Conservation (phyloP, 495 filamentous ascomycete species). For the Penicillium flavigenum region DNA sequence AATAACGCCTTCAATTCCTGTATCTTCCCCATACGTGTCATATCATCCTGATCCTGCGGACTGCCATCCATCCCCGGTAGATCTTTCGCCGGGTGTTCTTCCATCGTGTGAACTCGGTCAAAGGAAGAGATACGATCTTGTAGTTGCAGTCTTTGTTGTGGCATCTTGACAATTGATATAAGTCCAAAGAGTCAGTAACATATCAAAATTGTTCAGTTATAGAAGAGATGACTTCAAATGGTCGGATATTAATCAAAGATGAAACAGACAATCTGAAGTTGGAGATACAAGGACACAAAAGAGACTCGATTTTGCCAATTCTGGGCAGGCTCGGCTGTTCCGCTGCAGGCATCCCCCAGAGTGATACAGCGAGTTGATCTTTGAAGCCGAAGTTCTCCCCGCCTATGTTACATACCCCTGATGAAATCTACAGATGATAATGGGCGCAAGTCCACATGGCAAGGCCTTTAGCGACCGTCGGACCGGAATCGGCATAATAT, state of each 20-base stretch:
- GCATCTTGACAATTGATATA: not conserved
- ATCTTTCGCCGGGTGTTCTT: not conserved
- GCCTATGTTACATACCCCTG: not conserved
- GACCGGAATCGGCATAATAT: not conserved
- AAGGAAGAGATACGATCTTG: not conserved
- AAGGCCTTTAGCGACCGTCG: not conserved
- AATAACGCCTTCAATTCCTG: slow-evolving; percentile 18
- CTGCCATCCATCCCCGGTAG: slow-evolving; percentile 1
- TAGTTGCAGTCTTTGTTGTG: too few relatives aligned
- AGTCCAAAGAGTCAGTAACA: too few relatives aligned
- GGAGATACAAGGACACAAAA: too few relatives aligned
- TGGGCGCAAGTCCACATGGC: not conserved
- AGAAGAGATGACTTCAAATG: too few relatives aligned
- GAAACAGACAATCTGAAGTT: not conserved
- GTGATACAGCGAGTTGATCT: not conserved
- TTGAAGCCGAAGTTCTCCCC: not conserved
- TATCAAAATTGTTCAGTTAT: too few relatives aligned
- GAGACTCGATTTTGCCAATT: not conserved
- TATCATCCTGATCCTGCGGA: slow-evolving; percentile 12
- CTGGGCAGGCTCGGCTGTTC: not conserved
- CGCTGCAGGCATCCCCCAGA: not conserved
- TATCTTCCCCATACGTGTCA: slow-evolving; percentile 23
- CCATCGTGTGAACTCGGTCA: not conserved
- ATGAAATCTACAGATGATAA: not conserved
- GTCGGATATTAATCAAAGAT: too few relatives aligned